Base-by-base conservation (phyloP, 2,329 filamentous ascomycete genomes). In the Talaromyces sp. region DNA sequence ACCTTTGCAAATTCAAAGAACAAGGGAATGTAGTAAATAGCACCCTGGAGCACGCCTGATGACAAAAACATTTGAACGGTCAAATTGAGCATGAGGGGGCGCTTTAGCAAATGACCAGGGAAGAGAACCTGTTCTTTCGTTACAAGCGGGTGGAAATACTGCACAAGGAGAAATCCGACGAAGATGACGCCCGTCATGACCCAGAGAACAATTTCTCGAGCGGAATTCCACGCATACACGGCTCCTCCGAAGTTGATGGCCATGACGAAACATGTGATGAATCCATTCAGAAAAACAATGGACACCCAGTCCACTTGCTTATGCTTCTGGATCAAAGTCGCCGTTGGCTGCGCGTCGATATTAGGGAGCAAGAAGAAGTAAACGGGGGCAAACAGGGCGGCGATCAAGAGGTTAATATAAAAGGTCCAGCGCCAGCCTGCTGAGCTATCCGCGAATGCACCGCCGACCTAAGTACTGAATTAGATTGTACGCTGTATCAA, bases 1-100 rank as follows among this genome's bases (percentile, higher is more conserved):
- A n/a, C n/a, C n/a, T n/a, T n/a, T n/a, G 73, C 73, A 63, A 82
- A 83, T 58, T 81, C 77, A 65, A 82, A 82, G 68, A 75, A 81
- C 0, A 83, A 68, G 0, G 81, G 81, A 10, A 79, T 76, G 67
- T 80, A 84, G 68, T 82, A 83, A 7, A 15, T 15, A 40, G 37
- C 17, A 5, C 37, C 37, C 37, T 17, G 17, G 15, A 40, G 17
- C 1, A 40, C 37, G 15, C 37, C 37, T 19, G 79, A 69, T 1
- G 19, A n/a, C 2, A 35, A 15, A n/a, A 35, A 50, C 3, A 50
- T 15, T 19, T 40, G 28, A n/a, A 19, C 11, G 35, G 21, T 28
- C 46, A 19, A 10, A 6, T 40, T 40, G 37, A 40, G 15, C 6
- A 40, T 15, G 17, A 17, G 15, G 6, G n/a, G 37, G 17, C 17